Conservation (phyloP, 2,329 filamentous ascomycete species). For the Colletotrichum tofieldiae region DNA sequence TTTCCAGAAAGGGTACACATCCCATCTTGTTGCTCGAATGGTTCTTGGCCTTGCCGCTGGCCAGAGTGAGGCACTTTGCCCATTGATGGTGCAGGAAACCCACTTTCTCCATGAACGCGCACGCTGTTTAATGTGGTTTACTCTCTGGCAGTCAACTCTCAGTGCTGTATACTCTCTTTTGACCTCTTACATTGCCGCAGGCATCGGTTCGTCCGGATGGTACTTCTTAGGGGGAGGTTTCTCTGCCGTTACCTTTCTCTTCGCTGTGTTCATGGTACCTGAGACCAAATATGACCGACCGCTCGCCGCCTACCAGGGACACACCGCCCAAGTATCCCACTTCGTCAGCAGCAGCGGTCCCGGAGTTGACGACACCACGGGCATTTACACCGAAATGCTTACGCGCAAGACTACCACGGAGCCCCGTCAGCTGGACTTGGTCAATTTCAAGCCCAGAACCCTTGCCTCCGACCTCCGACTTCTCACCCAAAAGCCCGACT, state of each 20-base stretch:
- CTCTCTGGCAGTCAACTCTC: conserved; percentile 57
- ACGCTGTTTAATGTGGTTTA: conserved; percentile 57
- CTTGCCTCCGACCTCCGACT: conserved; percentile 54
- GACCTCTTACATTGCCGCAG: conserved; percentile 59
- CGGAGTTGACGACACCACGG: conserved; percentile 41
- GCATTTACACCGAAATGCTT: conserved; percentile 41
- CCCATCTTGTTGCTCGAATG: conserved; percentile 56
- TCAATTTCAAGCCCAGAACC: conserved; percentile 55
- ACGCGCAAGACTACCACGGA: conserved; percentile 27
- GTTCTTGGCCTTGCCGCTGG: conserved; percentile 58
- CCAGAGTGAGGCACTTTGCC: conserved; percentile 59
- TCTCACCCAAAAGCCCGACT: conserved; percentile 57
- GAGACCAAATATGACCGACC: conserved; percentile 60
- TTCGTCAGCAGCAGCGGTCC: conserved; percentile 43
- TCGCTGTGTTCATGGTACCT: conserved; percentile 57
- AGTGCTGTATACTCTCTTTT: conserved; percentile 56
- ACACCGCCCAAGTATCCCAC: conserved; percentile 37
- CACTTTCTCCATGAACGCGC: conserved; percentile 63
- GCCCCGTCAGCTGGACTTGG: conserved; percentile 52
- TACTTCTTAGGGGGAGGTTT: conserved; percentile 58
- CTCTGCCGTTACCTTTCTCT: conserved; percentile 51
- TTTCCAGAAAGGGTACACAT: conserved; percentile 50
- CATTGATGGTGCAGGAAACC: conserved; percentile 58
- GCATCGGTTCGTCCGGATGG: conserved; percentile 59
- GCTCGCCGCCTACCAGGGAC: conserved; percentile 55